phyloP scores from a whole-genome alignment of 352 stramenopile species.

The Globisporangium heterothallicum region DNA sequence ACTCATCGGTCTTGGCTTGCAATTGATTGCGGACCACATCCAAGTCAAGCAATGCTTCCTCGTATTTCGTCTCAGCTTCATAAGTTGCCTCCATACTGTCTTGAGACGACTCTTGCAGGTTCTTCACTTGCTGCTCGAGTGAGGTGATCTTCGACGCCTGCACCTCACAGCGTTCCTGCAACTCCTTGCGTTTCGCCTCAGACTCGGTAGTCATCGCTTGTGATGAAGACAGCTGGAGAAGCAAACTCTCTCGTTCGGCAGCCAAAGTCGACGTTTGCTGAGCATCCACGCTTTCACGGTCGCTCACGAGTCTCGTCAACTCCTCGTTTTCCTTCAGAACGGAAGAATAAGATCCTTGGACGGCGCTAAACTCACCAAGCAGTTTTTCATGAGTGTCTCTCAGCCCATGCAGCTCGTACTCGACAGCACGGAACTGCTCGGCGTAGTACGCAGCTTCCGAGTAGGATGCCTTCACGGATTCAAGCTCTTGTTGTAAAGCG shows the following conservation, averaged over 20 bases:
- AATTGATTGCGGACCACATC: slow-evolving; percentile 23
- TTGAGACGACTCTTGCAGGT: slow-evolving; percentile 57
- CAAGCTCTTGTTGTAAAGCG: slow-evolving; percentile 32
- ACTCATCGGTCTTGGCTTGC: slow-evolving; percentile 24
- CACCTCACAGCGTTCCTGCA: slow-evolving; percentile 6
- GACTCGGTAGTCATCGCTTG: slow-evolving; percentile 1
- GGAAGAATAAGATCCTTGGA: neutral
- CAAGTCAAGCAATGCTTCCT: slow-evolving; percentile 45
- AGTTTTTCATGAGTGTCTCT: slow-evolving; percentile 9
- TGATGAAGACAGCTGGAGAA: slow-evolving; percentile 4
- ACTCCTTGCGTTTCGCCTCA: slow-evolving; percentile 7
- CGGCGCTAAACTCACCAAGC: slow-evolving; percentile 1
- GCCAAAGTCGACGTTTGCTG: slow-evolving; percentile 6
- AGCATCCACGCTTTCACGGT: slow-evolving; percentile 1
- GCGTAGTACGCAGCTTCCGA: slow-evolving; percentile 31
- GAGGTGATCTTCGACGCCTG: slow-evolving; percentile 24
- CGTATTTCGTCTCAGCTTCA: slow-evolving; percentile 56
- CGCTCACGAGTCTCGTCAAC: neutral
- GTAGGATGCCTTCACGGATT: slow-evolving; percentile 23
- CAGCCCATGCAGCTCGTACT: slow-evolving; percentile 22
- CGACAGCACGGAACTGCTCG: slow-evolving; percentile 19
- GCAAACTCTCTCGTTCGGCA: slow-evolving; percentile 6
- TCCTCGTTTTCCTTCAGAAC: slow-evolving; percentile 4
- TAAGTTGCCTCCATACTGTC: slow-evolving; percentile 48
- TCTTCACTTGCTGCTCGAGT: slow-evolving; percentile 53